These are phyloP conservation scores for Pichia nanzhaoensis DNA, from an alignment of 805 yeast species.

Conservation along the genomic window DNA sequence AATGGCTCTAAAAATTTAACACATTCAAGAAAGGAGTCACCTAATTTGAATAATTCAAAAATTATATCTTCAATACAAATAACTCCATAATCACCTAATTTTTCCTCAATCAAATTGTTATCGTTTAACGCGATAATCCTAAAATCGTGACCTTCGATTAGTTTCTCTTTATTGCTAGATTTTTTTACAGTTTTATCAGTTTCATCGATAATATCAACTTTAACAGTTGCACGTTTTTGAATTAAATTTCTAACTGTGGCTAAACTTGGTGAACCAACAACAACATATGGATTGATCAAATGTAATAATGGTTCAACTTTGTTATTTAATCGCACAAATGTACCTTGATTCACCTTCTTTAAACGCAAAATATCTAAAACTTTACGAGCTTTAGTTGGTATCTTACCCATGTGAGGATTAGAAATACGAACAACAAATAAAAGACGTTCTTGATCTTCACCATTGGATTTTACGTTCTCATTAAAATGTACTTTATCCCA, in stretches of 20 bases:
- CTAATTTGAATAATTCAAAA: slow-evolving; percentile 58
- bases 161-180: slow-evolving; percentile 15
- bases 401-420: slow-evolving; percentile 56
- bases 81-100: slow-evolving; percentile 59
- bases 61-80: slow-evolving; percentile 78
- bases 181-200: slow-evolving; percentile 12
- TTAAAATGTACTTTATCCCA: slow-evolving; percentile 34
- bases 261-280: slow-evolving; percentile 69
- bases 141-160: slow-evolving; percentile 12
- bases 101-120: slow-evolving; percentile 69
- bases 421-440: slow-evolving; percentile 62
- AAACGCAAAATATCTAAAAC: slow-evolving; percentile 58
- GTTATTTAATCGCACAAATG: slow-evolving; percentile 58
- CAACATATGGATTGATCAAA: slow-evolving; percentile 65
- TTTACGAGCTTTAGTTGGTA: slow-evolving; percentile 58
- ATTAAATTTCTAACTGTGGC: slow-evolving; percentile 63
- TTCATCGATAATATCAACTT: slow-evolving; percentile 22
- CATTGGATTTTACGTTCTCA: slow-evolving; percentile 4
- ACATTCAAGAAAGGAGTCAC: slow-evolving; percentile 57
- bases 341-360: slow-evolving; percentile 56
- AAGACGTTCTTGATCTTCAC: slow-evolving; percentile 34
- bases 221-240: slow-evolving; percentile 68
- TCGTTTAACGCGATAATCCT: slow-evolving; percentile 52
- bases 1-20: slow-evolving; percentile 65
- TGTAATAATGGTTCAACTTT: slow-evolving; percentile 58